phyloP scores from a whole-genome alignment of 768 basidiomycete genomes.

The Xanthoconium purpureum region DNA sequence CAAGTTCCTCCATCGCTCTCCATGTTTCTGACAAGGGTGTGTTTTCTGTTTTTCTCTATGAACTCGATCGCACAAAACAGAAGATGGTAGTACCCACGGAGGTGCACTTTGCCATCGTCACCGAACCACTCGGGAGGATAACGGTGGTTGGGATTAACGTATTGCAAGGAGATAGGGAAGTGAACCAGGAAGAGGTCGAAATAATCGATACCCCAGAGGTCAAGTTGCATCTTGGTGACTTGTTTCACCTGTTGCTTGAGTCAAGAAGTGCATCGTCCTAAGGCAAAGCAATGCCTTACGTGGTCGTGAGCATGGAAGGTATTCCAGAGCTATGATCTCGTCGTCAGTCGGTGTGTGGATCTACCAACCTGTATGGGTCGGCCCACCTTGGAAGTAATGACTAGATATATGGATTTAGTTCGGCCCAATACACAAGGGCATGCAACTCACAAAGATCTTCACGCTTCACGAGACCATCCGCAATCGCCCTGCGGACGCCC shows the following conservation, averaged over 20 bases:
- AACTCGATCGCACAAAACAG: neutral
- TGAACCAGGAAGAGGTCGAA: slow-evolving; percentile 82
- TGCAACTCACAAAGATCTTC: slow-evolving; percentile 74
- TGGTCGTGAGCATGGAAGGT: slow-evolving; percentile 81
- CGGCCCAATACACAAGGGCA: neutral
- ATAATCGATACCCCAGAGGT: slow-evolving; percentile 80
- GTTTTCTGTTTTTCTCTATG: slow-evolving; percentile 41
- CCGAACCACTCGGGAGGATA: slow-evolving; percentile 85
- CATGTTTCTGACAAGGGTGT: slow-evolving; percentile 81
- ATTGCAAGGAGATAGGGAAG: slow-evolving; percentile 80
- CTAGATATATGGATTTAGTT: slow-evolving; percentile 33
- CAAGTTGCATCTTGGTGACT: slow-evolving; percentile 61
- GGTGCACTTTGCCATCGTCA: slow-evolving; percentile 65
- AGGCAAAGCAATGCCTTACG: slow-evolving; percentile 36
- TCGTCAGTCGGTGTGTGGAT: slow-evolving; percentile 4
- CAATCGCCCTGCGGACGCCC: slow-evolving; percentile 74
- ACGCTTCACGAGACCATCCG: slow-evolving; percentile 79
- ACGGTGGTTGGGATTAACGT: slow-evolving; percentile 70
- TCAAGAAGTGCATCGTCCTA: neutral
- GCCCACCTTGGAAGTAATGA: slow-evolving; percentile 78
- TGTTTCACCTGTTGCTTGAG: slow-evolving; percentile 45
- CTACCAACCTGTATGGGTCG: neutral
- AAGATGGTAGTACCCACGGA: slow-evolving; percentile 42
- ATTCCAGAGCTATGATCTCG: slow-evolving; percentile 70
- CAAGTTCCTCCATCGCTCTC: slow-evolving; percentile 76